phyloP scores from a whole-genome alignment of 2,329 filamentous ascomycete genomes.

The Ceratocystis diversiconidia region DNA sequence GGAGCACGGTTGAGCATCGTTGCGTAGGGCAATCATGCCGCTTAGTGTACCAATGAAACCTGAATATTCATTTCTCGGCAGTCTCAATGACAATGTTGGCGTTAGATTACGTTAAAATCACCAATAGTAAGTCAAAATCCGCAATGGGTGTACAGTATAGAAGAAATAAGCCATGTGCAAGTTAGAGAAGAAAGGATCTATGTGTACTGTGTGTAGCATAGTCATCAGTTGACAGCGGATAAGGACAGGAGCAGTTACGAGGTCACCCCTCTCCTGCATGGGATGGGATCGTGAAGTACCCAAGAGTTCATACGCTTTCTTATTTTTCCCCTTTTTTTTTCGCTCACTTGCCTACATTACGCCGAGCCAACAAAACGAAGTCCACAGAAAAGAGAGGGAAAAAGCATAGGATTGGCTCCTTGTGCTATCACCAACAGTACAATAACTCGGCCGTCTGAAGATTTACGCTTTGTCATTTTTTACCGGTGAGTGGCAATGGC shows the following conservation, averaged over 20 bases:
- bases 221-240: conserved; percentile 2
- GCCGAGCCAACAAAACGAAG: not conserved
- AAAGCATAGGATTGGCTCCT: not conserved
- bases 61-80: not conserved
- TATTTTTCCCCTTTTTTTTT: not conserved
- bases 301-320: not conserved
- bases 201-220: not conserved
- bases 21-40: not conserved
- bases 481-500: not conserved
- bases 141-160: not conserved
- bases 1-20: not conserved
- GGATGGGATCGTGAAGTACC: not conserved
- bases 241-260: conserved; percentile 4
- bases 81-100: not conserved
- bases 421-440: not conserved
- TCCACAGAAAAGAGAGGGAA: not conserved
- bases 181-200: not conserved
- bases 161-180: not conserved
- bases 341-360: too few species aligned
- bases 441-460: not conserved
- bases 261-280: not conserved
- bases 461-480: not conserved
- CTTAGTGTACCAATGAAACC: not conserved
- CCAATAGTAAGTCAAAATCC: too few species aligned
- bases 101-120: not conserved